phyloP scores from a whole-genome alignment of 495 filamentous ascomycete genomes.

The Thermochaetoides thermophila region DNA sequence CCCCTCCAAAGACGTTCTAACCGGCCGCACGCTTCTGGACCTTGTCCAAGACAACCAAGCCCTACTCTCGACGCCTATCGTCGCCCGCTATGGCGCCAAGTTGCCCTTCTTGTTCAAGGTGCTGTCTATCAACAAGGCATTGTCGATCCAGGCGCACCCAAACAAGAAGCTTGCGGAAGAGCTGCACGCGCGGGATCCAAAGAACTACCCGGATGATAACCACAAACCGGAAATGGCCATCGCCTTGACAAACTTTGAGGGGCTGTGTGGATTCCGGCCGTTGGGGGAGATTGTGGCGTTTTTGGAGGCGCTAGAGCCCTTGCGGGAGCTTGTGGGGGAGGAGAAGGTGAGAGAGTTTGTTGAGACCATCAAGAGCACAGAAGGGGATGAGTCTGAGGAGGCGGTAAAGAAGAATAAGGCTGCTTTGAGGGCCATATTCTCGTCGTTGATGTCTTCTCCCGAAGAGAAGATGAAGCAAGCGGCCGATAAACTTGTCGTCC shows the following conservation, averaged over 20 bases:
- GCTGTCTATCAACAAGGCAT: slow-evolving; percentile 79
- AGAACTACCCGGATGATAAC: slow-evolving; percentile 98
- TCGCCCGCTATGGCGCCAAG: slow-evolving; percentile 41
- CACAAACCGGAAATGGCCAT: slow-evolving; percentile 99
- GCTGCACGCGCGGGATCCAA: slow-evolving; percentile 69
- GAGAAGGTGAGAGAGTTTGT: slow-evolving; percentile 52
- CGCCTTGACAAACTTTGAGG: slow-evolving; percentile 89
- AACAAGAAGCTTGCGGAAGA: slow-evolving; percentile 94
- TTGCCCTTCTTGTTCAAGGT: slow-evolving; percentile 97
- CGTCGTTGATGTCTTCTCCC: slow-evolving; percentile 61
- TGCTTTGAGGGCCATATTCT: slow-evolving; percentile 59
- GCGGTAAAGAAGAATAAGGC: slow-evolving; percentile 55
- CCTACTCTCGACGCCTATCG: slow-evolving; percentile 57
- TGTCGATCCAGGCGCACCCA: slow-evolving; percentile 94
- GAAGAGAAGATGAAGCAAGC: slow-evolving; percentile 48
- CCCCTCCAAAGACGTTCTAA: slow-evolving; percentile 75
- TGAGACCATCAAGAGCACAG: slow-evolving; percentile 46
- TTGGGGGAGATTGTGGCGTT: slow-evolving; percentile 78
- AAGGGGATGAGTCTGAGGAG: slow-evolving; percentile 37
- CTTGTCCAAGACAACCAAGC: slow-evolving; percentile 78
- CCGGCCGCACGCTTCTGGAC: slow-evolving; percentile 76
- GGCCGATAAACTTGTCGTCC: slow-evolving; percentile 49
- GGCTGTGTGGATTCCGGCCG: slow-evolving; percentile 88
- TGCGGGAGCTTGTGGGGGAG: slow-evolving; percentile 66
- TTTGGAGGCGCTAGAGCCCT: slow-evolving; percentile 52